Conservation (phyloP, 2,329 filamentous ascomycete genomes). For the Graphium sp. region DNA sequence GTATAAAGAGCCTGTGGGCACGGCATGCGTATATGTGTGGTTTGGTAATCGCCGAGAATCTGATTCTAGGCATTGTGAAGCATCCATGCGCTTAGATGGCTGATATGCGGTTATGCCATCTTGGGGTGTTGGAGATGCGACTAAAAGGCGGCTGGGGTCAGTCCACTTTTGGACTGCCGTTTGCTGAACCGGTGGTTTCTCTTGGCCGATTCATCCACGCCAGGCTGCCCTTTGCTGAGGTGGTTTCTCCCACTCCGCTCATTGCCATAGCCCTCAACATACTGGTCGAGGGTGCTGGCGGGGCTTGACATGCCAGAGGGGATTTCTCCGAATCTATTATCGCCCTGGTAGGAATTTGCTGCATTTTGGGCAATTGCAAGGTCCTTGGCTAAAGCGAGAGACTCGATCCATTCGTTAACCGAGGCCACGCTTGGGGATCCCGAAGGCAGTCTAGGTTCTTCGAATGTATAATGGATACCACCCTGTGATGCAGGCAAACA, state of each 20-base stretch:
- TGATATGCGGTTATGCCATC: too few species aligned
- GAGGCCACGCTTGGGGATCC: conserved; percentile 40
- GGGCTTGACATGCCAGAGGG: conserved; percentile 61
- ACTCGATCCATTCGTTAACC: conserved; percentile 85
- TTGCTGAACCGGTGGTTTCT: conserved; percentile 69
- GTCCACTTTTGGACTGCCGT: conserved; percentile 84
- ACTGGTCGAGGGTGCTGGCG: conserved; percentile 51
- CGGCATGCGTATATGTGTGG: too few species aligned
- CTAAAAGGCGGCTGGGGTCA: conserved; percentile 74
- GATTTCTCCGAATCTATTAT: conserved; percentile 51
- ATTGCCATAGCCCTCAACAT: conserved; percentile 30
- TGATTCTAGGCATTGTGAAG: too few species aligned
- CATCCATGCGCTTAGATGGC: too few species aligned
- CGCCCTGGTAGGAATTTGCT: conserved; percentile 46
- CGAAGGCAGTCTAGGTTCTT: conserved; percentile 62
- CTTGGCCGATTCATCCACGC: conserved; percentile 29
- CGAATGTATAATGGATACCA: conserved; percentile 83
- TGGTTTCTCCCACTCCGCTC: conserved; percentile 35
- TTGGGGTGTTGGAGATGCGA: too few species aligned
- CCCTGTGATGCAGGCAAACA: conserved; percentile 32
- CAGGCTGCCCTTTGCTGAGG: conserved; percentile 41
- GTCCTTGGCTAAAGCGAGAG: conserved; percentile 72
- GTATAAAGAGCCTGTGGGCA: too few species aligned
- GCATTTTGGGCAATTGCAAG: conserved; percentile 61
- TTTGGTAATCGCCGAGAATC: too few species aligned